phyloP scores from a whole-genome alignment of 305 asterid genomes.

The Plantago coronopus region DNA sequence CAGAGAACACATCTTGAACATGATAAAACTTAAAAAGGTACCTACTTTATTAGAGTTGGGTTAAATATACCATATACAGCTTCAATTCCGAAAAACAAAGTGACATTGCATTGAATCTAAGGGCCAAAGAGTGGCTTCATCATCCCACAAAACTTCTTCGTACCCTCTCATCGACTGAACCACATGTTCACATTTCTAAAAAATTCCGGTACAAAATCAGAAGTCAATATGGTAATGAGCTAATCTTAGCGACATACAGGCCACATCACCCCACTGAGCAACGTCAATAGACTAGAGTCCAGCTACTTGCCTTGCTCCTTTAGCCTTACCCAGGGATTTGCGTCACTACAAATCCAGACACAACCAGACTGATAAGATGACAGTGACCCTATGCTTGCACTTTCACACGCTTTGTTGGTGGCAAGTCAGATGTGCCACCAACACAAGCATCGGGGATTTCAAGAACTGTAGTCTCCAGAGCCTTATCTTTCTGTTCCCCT shows the following conservation, averaged over 20 bases:
- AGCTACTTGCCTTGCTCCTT: conserved; percentile 17
- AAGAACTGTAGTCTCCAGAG: conserved; percentile 24
- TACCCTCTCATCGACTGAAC: conserved; percentile 3
- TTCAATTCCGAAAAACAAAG: conserved; percentile 17
- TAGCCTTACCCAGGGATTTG: neutral
- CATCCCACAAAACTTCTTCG: conserved; percentile 21
- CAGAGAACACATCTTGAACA: neutral
- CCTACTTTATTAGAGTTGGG: conserved; percentile 24
- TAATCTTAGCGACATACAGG: neutral
- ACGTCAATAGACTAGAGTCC: conserved; percentile 7
- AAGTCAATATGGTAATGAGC: conserved; percentile 20
- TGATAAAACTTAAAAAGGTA: neutral
- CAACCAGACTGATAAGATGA: conserved; percentile 19
- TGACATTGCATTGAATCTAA: neutral
- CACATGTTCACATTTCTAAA: conserved; percentile 18
- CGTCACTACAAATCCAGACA: conserved; percentile 13
- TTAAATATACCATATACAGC: conserved; percentile 20
- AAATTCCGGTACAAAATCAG: conserved; percentile 15
- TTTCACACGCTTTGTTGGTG: conserved; percentile 64
- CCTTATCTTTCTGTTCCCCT: conserved; percentile 35
- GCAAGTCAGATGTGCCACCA: conserved; percentile 32
- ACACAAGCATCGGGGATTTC: conserved; percentile 28
- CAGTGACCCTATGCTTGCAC: conserved; percentile 32
- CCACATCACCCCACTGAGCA: too few species aligned
- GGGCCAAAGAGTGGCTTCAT: conserved; percentile 17